Percentiles rank a stretch among this genome's conserved stretches.
Conservation (phyloP, 78 protist genomes). For the Guillardia theta region DNA sequence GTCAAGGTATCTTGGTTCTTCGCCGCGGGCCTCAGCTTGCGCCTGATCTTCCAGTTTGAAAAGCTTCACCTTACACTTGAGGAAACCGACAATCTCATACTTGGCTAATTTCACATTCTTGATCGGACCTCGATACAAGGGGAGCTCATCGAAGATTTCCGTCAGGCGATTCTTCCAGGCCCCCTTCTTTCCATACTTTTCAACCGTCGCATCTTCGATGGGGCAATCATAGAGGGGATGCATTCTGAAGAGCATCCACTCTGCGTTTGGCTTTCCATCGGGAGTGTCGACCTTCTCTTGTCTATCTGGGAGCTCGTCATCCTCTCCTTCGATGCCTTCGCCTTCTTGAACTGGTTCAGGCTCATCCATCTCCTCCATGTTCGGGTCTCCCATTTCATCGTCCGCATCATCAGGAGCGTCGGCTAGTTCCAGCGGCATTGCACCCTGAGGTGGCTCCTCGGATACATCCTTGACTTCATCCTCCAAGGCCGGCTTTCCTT, state of each 20-base stretch:
- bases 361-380: neutral
- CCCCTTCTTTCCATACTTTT: neutral
- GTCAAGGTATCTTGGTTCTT: neutral
- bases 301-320: neutral
- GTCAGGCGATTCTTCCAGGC: neutral
- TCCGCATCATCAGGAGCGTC: neutral
- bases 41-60: neutral
- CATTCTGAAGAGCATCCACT: neutral
- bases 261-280: neutral
- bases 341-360: neutral
- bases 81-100: neutral
- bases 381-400: neutral
- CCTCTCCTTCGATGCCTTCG: neutral
- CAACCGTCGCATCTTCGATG: neutral
- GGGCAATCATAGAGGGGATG: neutral
- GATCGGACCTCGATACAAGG: neutral
- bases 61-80: conserved; percentile 19
- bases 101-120: neutral
- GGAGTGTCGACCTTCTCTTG: conserved; percentile 24
- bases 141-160: neutral
- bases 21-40: neutral
- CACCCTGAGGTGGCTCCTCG: neutral
- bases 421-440: neutral
- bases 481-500: neutral
- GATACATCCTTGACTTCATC: neutral